Percentiles rank a stretch among this genome's conserved stretches.
phyloP scores from a whole-genome alignment of 352 stramenopile genomes.

The Phytophthora europaea region DNA sequence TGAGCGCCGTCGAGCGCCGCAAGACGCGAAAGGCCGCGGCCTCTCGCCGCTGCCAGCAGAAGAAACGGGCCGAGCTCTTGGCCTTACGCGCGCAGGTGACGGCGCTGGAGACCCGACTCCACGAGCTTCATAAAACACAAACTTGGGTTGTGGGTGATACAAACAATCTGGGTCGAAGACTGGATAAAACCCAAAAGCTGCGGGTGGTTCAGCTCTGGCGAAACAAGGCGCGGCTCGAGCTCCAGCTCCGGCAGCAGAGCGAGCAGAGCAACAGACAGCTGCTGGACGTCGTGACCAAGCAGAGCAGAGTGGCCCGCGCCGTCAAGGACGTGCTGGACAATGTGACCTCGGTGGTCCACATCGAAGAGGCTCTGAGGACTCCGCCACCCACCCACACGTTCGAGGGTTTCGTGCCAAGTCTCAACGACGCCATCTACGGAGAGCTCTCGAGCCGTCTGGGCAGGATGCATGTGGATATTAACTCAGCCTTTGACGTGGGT shows the following conservation, averaged over 20 bases:
- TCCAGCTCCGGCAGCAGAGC: constrained; percentile 19
- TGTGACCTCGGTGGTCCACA: constrained; percentile 26
- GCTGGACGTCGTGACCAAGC: constrained; percentile 15
- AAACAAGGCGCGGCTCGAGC: constrained; percentile 20
- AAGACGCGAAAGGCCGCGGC: constrained; percentile 39
- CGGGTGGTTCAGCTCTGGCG: constrained; percentile 18
- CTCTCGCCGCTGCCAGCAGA: constrained; percentile 34
- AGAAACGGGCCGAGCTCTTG: constrained; percentile 34
- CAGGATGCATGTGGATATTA: constrained; percentile 20
- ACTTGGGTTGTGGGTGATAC: neutral
- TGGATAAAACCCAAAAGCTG: constrained; percentile 22
- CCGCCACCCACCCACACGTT: constrained; percentile 17
- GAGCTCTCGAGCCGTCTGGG: constrained; percentile 24
- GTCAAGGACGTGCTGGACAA: constrained; percentile 17
- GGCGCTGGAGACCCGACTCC: constrained; percentile 17
- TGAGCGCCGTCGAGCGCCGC: constrained; percentile 12
- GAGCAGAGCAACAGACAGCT: constrained; percentile 24
- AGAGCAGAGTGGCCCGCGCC: constrained; percentile 20
- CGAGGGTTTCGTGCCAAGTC: constrained; percentile 27
- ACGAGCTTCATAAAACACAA: constrained; percentile 13
- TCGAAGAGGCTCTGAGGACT: constrained; percentile 30
- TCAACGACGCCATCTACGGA: constrained; percentile 30
- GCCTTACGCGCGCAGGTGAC: constrained; percentile 26
- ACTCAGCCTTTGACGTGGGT: neutral
- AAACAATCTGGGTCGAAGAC: neutral